Percentiles rank a stretch among this genome's conserved stretches.
Conservation (phyloP, 768 basidiomycete species). For the Lentinula detonsa region DNA sequence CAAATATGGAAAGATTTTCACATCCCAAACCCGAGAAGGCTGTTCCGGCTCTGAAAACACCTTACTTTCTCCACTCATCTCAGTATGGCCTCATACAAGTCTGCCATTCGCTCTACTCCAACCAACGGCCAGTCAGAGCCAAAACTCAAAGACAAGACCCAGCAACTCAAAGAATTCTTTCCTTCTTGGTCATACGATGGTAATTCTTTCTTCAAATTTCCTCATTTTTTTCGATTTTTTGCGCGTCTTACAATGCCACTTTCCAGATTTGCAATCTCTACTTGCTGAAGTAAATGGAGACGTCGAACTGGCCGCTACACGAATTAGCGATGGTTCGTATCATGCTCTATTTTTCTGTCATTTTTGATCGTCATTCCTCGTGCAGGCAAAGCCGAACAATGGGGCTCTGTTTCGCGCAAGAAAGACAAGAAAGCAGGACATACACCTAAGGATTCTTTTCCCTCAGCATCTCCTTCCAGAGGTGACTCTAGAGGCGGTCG, state of each 20-base stretch:
- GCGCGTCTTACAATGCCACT: constrained; percentile 17
- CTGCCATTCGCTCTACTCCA: constrained; percentile 32
- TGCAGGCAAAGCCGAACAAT: constrained; percentile 69
- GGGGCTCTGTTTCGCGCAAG: constrained; percentile 81
- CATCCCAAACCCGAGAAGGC: not conserved
- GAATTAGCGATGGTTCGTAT: constrained; percentile 66
- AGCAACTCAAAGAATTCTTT: constrained; percentile 66
- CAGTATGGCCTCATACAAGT: constrained; percentile 50
- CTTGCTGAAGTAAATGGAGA: constrained; percentile 67
- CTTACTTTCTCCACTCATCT: not conserved
- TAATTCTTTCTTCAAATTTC: constrained; percentile 19
- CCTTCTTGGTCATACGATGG: constrained; percentile 69
- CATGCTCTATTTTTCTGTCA: constrained; percentile 10
- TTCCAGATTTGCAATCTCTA: constrained; percentile 60
- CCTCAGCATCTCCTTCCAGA: constrained; percentile 20
- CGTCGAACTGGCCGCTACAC: constrained; percentile 59
- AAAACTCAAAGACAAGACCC: constrained; percentile 49
- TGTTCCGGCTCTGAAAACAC: not conserved
- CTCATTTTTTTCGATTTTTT: constrained; percentile 6
- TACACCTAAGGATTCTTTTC: constrained; percentile 45
- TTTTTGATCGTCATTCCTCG: constrained; percentile 8
- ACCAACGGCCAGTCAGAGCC: constrained; percentile 24
- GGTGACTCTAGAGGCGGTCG: constrained; percentile 58
- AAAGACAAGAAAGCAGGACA: constrained; percentile 74
- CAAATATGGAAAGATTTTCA: not conserved